Evolutionary conservation across 176 grass and related monocot species (phyloP).

Genomic region (Metroxylon sagu): DNA sequence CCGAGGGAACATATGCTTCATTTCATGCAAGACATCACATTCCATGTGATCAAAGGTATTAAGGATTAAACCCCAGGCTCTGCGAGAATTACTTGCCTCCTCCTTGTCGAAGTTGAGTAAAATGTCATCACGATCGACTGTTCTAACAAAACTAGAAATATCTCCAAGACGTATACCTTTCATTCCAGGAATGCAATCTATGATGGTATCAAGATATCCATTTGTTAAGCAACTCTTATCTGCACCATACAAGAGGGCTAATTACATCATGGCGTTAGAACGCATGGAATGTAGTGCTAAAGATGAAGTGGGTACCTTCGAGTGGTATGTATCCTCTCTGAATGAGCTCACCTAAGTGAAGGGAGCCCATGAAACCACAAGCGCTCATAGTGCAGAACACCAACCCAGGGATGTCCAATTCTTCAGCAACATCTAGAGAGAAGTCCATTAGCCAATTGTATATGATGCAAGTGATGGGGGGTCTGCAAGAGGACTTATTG

Average conservation of each 20-base stretch:
- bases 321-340: constrained; percentile 46
- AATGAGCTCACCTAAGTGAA: constrained; percentile 24
- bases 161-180: constrained; percentile 5
- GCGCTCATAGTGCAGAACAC: constrained; percentile 42
- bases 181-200: constrained; percentile 8
- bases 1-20: constrained; percentile 4
- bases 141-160: constrained; percentile 13
- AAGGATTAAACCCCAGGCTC: constrained; percentile 1
- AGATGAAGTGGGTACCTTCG: constrained; percentile 24
- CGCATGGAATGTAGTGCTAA: background rate
- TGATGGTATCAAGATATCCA: background rate
- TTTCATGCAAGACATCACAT: constrained; percentile 1
- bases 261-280: background rate
- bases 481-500: constrained; percentile 3
- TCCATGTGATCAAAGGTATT: constrained; percentile 11
- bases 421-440: constrained; percentile 23
- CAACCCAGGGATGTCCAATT: constrained; percentile 27
- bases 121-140: background rate
- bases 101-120: constrained; percentile 4
- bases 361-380: constrained; percentile 33
- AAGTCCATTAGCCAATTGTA: constrained; percentile 39
- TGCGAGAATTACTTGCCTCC: background rate
- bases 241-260: background rate
- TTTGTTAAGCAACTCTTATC: constrained; percentile 11
- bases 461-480: constrained; percentile 41